Conservation (phyloP, 2,329 filamentous ascomycete genomes). For the Knoxdaviesia proteae region DNA sequence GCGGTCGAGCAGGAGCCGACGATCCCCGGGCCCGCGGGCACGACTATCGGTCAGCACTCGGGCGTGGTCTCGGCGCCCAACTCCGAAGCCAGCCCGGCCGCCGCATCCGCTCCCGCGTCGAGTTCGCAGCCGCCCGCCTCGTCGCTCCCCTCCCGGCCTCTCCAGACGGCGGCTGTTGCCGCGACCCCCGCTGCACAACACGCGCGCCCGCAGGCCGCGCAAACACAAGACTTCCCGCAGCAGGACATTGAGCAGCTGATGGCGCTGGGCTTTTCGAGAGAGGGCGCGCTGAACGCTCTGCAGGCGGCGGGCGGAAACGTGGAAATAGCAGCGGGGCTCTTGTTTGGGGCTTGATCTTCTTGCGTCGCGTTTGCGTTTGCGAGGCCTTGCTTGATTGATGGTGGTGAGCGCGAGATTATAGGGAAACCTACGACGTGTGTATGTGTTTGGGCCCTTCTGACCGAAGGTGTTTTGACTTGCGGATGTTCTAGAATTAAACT, state of each 20-base stretch:
- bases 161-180: conserved; percentile 9
- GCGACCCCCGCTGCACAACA: conserved; percentile 10
- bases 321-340: conserved; percentile 65
- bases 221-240: conserved; percentile 20
- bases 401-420: no score
- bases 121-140: conserved; percentile 6
- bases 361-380: no score
- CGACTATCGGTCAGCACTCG: conserved; percentile 63
- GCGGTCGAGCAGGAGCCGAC: conserved; percentile 60
- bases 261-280: conserved; percentile 54
- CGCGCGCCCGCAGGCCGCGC: conserved; percentile 9
- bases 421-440: no score
- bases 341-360: conserved; percentile 31
- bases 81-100: conserved; percentile 3
- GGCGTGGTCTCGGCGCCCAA: conserved; percentile 39
- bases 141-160: conserved; percentile 4
- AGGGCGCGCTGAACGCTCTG: conserved; percentile 60
- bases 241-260: conserved; percentile 58
- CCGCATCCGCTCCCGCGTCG: conserved; percentile 7
- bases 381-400: no score
- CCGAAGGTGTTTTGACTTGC: background rate
- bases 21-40: conserved; percentile 70
- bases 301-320: conserved; percentile 71
- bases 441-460: no score
- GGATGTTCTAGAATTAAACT: no score